These are phyloP conservation scores for Microstroma glucosiphilum DNA, from an alignment of 1,284 basidiomycete genomes.

Conservation along the genomic window DNA sequence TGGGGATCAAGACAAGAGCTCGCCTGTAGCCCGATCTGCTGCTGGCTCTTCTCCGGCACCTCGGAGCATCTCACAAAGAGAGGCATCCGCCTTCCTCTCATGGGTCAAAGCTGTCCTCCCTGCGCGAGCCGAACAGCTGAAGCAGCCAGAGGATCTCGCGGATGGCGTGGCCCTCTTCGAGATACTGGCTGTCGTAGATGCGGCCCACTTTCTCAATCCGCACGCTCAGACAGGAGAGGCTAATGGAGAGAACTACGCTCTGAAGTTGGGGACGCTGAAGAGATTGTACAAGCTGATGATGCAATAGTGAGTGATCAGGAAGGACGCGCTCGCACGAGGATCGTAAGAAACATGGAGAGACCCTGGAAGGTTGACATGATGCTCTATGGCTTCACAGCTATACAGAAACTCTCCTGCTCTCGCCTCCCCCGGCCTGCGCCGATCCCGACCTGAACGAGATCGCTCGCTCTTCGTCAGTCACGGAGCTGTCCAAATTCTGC, in stretches of 20 bases:
- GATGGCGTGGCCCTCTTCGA: not conserved
- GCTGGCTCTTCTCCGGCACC: too few species aligned
- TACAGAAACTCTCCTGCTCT: constrained; percentile 21
- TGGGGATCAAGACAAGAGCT: too few species aligned
- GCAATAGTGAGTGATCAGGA: constrained; percentile 57
- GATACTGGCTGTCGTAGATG: constrained; percentile 58
- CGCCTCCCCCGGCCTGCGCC: constrained; percentile 19
- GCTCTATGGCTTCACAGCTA: constrained; percentile 15
- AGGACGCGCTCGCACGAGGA: not conserved
- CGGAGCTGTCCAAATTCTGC: constrained; percentile 69
- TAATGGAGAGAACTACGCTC: constrained; percentile 72
- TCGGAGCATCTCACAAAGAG: too few species aligned
- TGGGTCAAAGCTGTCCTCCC: too few species aligned
- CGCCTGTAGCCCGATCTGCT: too few species aligned
- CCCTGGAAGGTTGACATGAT: not conserved
- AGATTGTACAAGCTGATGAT: constrained; percentile 77
- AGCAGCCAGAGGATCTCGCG: not conserved
- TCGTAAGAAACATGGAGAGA: constrained; percentile 60
- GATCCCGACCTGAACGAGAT: constrained; percentile 54
- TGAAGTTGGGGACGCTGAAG: constrained; percentile 72
- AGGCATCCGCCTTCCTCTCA: too few species aligned
- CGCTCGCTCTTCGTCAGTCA: constrained; percentile 65
- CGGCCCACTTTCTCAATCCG: constrained; percentile 62
- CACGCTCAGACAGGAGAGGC: constrained; percentile 17
- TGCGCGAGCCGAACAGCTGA: too few species aligned